phyloP scores from a whole-genome alignment of 257 asterid genomes.

The Echites panduratus region DNA sequence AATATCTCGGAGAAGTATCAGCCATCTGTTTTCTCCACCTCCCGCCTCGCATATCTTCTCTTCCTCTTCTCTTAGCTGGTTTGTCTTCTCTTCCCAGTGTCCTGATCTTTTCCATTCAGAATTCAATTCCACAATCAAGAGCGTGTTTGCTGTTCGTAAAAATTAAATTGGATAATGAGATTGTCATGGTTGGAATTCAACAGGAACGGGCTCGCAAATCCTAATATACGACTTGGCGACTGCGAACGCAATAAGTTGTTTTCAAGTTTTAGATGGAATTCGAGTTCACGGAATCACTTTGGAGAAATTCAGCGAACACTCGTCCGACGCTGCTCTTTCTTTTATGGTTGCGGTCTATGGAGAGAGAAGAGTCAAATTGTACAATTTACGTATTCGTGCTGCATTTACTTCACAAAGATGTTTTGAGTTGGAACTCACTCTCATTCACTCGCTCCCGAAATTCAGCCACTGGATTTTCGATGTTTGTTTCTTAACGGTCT shows the following conservation, averaged over 20 bases:
- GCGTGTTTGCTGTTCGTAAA: background rate
- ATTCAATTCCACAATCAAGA: no score
- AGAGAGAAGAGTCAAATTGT: slow-evolving; percentile 83
- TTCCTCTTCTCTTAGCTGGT: slow-evolving; percentile 85
- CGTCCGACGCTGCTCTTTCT: slow-evolving; percentile 17
- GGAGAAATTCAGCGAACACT: slow-evolving; percentile 26
- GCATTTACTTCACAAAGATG: slow-evolving; percentile 5
- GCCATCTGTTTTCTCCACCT: slow-evolving; percentile 83
- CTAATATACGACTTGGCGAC: slow-evolving; percentile 48
- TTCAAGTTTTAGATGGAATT: slow-evolving; percentile 76
- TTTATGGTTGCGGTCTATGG: slow-evolving; percentile 62
- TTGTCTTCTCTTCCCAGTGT: background rate
- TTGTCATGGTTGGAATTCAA: background rate
- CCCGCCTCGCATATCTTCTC: slow-evolving; percentile 45
- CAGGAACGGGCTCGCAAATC: slow-evolving; percentile 93
- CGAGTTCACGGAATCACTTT: slow-evolving; percentile 86
- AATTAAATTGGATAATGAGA: background rate
- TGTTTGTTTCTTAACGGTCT: slow-evolving; percentile 71
- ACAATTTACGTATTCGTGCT: slow-evolving; percentile 35
- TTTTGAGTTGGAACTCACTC: slow-evolving; percentile 29
- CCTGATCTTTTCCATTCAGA: background rate
- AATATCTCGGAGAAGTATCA: slow-evolving; percentile 84
- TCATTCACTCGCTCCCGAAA: slow-evolving; percentile 52
- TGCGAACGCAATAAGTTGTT: slow-evolving; percentile 41
- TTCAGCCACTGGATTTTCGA: slow-evolving; percentile 87